phyloP scores from a whole-genome alignment of 495 filamentous ascomycete genomes.

The Neohortaea acidophila region DNA sequence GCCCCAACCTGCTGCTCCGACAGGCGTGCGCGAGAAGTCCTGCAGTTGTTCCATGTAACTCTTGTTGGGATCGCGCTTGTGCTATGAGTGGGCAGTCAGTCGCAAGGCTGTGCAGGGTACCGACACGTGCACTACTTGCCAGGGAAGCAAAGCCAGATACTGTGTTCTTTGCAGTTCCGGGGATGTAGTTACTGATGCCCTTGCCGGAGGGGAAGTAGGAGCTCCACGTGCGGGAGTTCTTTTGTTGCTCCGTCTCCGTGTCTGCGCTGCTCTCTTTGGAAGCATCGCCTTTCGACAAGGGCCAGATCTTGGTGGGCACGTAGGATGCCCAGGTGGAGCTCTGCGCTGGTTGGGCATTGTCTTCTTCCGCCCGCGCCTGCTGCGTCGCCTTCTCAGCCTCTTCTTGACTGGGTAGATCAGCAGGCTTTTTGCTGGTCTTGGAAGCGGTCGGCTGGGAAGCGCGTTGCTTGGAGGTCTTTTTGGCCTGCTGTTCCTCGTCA shows the following conservation, averaged over 20 bases:
- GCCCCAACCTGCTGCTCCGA: conserved; percentile 24
- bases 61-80: conserved; percentile 26
- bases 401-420: conserved; percentile 14
- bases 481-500: conserved; percentile 1
- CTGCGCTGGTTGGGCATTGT: conserved; percentile 5
- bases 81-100: too few species aligned
- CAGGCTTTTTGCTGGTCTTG: conserved; percentile 9
- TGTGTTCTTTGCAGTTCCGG: conserved; percentile 13
- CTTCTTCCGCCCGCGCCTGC: conserved; percentile 6
- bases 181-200: conserved; percentile 24
- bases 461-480: conserved; percentile 4
- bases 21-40: conserved; percentile 29
- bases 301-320: conserved; percentile 14
- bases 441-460: conserved; percentile 7
- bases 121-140: too few species aligned
- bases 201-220: conserved; percentile 26
- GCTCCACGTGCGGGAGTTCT: conserved; percentile 23
- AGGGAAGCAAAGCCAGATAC: conserved; percentile 20
- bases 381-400: conserved; percentile 16
- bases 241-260: conserved; percentile 19
- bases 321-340: conserved; percentile 18
- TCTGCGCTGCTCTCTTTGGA: conserved; percentile 2
- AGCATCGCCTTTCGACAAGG: conserved; percentile 6
- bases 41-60: conserved; percentile 28
- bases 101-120: too few species aligned